Percentiles rank a stretch among this genome's conserved stretches.
Evolutionary conservation across 257 asterid species (phyloP).

Genomic region (Solanum pimpinellifolium): DNA sequence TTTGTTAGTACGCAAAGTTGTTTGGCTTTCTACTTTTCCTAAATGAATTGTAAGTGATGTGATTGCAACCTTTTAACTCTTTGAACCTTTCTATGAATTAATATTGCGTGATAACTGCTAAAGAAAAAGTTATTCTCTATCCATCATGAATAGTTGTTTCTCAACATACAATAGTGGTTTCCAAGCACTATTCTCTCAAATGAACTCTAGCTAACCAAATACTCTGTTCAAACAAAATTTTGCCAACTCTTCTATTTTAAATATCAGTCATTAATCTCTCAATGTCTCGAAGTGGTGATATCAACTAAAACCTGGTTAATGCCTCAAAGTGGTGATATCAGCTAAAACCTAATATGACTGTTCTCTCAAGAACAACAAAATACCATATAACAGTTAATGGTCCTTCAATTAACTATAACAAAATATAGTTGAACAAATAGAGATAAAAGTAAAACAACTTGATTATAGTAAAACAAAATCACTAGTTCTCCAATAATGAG

Average conservation of each 20-base stretch:
- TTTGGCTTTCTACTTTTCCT: too few species aligned
- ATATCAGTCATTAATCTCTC: too few species aligned
- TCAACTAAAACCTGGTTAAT: too few species aligned
- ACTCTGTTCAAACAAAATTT: background rate
- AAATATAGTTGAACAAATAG: background rate
- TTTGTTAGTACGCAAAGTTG: too few species aligned
- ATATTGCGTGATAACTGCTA: too few species aligned
- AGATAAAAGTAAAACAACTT: too few species aligned
- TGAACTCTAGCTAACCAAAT: background rate
- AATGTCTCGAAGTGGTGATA: background rate
- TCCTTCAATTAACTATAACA: background rate
- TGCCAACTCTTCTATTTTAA: background rate
- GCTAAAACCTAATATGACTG: background rate
- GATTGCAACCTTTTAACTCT: too few species aligned
- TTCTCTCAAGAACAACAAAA: background rate
- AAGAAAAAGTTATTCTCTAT: background rate
- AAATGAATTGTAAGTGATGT: too few species aligned
- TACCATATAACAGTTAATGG: background rate
- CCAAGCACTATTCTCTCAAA: background rate
- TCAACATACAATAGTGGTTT: background rate
- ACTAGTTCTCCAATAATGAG: too few species aligned
- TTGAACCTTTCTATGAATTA: too few species aligned
- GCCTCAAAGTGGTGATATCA: background rate
- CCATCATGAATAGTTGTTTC: background rate
- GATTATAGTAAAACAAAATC: too few species aligned